Evolutionary conservation across 441 rosid genomes (phyloP).

Genomic region (Hura crepitans): DNA sequence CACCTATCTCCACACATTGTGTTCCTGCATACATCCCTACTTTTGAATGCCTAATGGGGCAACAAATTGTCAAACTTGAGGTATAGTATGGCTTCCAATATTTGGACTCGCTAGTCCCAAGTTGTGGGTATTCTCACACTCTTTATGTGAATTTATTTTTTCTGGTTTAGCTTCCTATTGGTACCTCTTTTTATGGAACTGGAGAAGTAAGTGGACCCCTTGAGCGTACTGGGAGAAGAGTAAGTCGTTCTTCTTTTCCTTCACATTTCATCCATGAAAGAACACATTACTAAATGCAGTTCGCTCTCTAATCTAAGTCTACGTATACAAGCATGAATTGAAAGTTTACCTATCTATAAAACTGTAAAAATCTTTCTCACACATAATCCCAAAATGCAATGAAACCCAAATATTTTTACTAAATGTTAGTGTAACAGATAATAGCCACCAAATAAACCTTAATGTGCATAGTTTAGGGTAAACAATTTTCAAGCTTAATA

Average conservation of each 20-base stretch:
- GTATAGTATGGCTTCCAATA: slow-evolving; percentile 27
- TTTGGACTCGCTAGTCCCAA: not conserved
- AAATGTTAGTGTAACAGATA: no score
- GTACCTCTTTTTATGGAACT: slow-evolving; percentile 86
- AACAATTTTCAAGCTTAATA: not conserved
- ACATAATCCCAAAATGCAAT: no score
- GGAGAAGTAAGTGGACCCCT: slow-evolving; percentile 97
- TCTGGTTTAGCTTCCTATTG: slow-evolving; percentile 59
- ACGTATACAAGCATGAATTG: not conserved
- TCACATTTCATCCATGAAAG: not conserved
- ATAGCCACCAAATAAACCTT: not conserved
- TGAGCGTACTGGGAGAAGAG: slow-evolving; percentile 92
- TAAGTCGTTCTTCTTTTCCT: slow-evolving; percentile 30
- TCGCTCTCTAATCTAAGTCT: not conserved
- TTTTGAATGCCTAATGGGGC: slow-evolving; percentile 37
- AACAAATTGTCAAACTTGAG: slow-evolving; percentile 70
- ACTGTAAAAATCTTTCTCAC: not conserved
- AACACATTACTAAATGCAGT: not conserved
- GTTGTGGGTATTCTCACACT: no score
- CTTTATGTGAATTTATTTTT: slow-evolving; percentile 9
- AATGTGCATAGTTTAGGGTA: not conserved
- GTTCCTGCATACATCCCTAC: slow-evolving; percentile 57
- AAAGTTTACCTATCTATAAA: not conserved
- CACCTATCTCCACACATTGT: slow-evolving; percentile 32
- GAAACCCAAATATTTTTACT: no score